These are phyloP conservation scores for Aphanomyces cochlioides DNA, from an alignment of 352 stramenopile genomes.

Conservation along the genomic window DNA sequence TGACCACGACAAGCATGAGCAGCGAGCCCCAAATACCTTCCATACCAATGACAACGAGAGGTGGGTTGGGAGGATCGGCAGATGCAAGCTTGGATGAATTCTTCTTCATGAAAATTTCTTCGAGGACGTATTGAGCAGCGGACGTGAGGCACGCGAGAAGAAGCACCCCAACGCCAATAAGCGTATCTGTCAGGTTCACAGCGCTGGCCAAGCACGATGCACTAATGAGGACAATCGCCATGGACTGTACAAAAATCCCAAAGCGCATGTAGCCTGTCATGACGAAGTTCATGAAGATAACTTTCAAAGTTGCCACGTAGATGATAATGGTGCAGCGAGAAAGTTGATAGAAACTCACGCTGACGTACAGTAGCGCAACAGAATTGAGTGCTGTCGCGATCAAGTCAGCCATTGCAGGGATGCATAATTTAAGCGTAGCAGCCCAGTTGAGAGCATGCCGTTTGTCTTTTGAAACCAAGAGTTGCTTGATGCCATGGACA, in stretches of 20 bases:
- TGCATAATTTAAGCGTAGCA: constrained; percentile 47
- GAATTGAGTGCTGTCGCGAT: constrained; percentile 64
- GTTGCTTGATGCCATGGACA: constrained; percentile 1
- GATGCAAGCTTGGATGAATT: not conserved
- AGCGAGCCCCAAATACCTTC: constrained; percentile 84
- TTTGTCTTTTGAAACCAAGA: not conserved
- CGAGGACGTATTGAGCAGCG: constrained; percentile 79
- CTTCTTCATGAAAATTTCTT: constrained; percentile 81
- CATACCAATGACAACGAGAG: constrained; percentile 82
- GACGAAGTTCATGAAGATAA: constrained; percentile 55
- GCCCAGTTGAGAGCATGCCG: not conserved
- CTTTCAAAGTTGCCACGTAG: constrained; percentile 84
- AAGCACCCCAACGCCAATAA: constrained; percentile 66
- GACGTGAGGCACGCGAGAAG: constrained; percentile 72
- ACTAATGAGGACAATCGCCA: constrained; percentile 72
- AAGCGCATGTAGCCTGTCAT: constrained; percentile 74
- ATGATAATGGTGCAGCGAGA: constrained; percentile 82
- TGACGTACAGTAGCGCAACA: constrained; percentile 65
- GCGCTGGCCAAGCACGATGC: constrained; percentile 37
- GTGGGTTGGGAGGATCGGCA: constrained; percentile 49
- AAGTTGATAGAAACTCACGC: constrained; percentile 57
- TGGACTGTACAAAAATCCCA: constrained; percentile 71
- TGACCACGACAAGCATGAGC: constrained; percentile 65
- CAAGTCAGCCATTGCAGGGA: constrained; percentile 68
- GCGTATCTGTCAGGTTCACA: constrained; percentile 34